Evolutionary conservation across 495 filamentous ascomycete genomes (phyloP).

Genomic region (Talaromyces ruber): DNA sequence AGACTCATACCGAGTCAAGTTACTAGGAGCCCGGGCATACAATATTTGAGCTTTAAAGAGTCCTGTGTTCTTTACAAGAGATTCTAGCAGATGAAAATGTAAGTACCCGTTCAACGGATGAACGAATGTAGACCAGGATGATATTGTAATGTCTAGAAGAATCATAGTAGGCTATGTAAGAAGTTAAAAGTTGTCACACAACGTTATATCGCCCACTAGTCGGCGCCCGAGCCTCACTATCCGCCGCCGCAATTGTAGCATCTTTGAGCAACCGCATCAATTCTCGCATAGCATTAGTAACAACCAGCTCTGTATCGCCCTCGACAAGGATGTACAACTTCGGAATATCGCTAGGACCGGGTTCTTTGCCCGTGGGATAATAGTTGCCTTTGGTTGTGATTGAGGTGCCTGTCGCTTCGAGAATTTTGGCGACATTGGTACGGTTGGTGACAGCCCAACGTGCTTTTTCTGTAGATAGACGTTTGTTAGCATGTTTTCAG

Average conservation of each 20-base stretch:
- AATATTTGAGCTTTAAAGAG: background rate
- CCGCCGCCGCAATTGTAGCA: slow-evolving; percentile 83
- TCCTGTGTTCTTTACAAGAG: background rate
- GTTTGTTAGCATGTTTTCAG: slow-evolving; percentile 13
- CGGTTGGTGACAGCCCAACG: slow-evolving; percentile 98
- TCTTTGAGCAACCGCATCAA: slow-evolving; percentile 82
- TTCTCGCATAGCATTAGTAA: slow-evolving; percentile 86
- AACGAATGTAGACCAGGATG: background rate
- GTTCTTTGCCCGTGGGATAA: slow-evolving; percentile 75
- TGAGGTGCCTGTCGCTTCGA: slow-evolving; percentile 88
- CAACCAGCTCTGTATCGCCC: slow-evolving; percentile 89
- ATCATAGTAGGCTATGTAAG: background rate
- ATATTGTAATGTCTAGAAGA: background rate
- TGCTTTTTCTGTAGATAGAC: slow-evolving; percentile 63
- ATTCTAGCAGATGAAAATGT: background rate
- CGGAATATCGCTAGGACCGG: slow-evolving; percentile 61
- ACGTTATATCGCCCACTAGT: slow-evolving; percentile 86
- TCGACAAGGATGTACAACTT: slow-evolving; percentile 98
- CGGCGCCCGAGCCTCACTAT: slow-evolving; percentile 72
- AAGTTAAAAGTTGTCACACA: slow-evolving; percentile 40
- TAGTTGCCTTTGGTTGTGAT: slow-evolving; percentile 97
- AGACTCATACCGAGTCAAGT: background rate
- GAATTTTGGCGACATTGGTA: slow-evolving; percentile 96
- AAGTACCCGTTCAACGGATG: background rate
- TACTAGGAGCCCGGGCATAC: background rate